Evolutionary conservation across 108 stramenopile species (phyloP), one percentile per base, ranked within the genome.

Genomic region (Asterionellopsis glacialis): DNA sequence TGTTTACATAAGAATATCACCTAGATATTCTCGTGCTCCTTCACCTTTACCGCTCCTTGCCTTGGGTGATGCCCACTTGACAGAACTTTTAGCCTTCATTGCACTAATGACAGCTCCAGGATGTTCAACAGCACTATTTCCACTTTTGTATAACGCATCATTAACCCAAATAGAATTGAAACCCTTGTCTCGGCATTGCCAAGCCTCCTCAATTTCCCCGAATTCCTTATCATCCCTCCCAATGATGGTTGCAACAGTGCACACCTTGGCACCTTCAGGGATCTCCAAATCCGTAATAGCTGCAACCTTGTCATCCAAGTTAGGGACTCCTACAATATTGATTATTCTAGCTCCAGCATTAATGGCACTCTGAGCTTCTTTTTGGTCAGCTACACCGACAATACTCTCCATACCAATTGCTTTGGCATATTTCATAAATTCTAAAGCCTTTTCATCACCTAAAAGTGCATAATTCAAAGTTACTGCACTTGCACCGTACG

Each of bases 1-100:
- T 54, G 52, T 50, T 84, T 76, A 94, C 93, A 94, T 94, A 10
- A 94, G 51, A 65, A 94, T 91, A 76, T 94, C 93, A 21, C 93
- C 93, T 41, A 94, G 65, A 64, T 94, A 94, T 68, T 94, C 93
- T 50, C 87, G 74, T 10, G 88, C 86, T 27, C 93, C 93, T 67
- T 94, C 93, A 16, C 93, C 93, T 62, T 84, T 78, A 42, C 93
- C 93, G 65, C 72, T 75, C 69, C 75, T 72, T 0, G 82, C 88
- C 61, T 84, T 85, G 1, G 90, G 86, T 59, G 82, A 79, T 1
- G 90, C 93, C 69, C 70, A 94, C 73, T 85, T 83, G 50, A 90
- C 73, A 39, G 74, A 77, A 47, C 83, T 87, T 72, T 94, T 94
- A 21, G 84, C 78, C 57, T 64, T 82, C 89, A 91, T 91, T 49